Percentiles rank a stretch among this genome's conserved stretches.
These are phyloP conservation scores for Monilinia fructicola DNA, from an alignment of 2,329 filamentous ascomycete species.

Conservation along the genomic window DNA sequence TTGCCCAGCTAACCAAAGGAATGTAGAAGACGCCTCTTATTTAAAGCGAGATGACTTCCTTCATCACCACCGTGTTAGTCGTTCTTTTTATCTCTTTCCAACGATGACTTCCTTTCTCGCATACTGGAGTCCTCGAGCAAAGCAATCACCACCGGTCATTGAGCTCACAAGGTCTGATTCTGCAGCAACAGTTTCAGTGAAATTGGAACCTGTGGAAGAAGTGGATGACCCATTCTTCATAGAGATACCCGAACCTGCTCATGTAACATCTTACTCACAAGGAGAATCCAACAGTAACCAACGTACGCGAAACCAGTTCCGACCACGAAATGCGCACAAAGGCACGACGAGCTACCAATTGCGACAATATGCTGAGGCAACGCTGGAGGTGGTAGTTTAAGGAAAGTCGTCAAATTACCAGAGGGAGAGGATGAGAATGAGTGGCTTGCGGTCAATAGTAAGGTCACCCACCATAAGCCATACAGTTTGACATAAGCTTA, in stretches of 20 bases:
- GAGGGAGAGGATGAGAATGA: slow-evolving; percentile 98
- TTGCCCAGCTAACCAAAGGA: slow-evolving; percentile 38
- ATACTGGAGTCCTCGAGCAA: slow-evolving; percentile 18
- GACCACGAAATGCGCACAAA: slow-evolving; percentile 79
- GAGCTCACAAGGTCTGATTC: slow-evolving; percentile 30
- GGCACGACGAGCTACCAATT: slow-evolving; percentile 90
- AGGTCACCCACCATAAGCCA: slow-evolving; percentile 36
- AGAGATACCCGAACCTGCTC: slow-evolving; percentile 44
- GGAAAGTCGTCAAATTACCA: slow-evolving; percentile 94
- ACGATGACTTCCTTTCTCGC: slow-evolving; percentile 42
- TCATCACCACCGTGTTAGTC: slow-evolving; percentile 80
- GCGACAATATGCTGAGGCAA: slow-evolving; percentile 97
- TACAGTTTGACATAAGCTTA: slow-evolving; percentile 35
- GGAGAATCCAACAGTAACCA: slow-evolving; percentile 63
- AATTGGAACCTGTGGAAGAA: slow-evolving; percentile 21
- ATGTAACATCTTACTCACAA: slow-evolving; percentile 43
- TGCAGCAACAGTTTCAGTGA: slow-evolving; percentile 32
- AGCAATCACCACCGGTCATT: slow-evolving; percentile 4
- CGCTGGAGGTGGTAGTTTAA: slow-evolving; percentile 86
- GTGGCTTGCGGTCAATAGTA: slow-evolving; percentile 97
- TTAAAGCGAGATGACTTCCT: slow-evolving; percentile 63
- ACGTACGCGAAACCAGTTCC: slow-evolving; percentile 86
- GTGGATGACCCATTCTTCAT: slow-evolving; percentile 40
- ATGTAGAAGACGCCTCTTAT: slow-evolving; percentile 30
- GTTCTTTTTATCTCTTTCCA: slow-evolving; percentile 37